Percentiles rank a stretch among this genome's conserved stretches.
Evolutionary conservation across 78 protist genomes (phyloP).

Genomic region (Creolimax fragrantissima): DNA sequence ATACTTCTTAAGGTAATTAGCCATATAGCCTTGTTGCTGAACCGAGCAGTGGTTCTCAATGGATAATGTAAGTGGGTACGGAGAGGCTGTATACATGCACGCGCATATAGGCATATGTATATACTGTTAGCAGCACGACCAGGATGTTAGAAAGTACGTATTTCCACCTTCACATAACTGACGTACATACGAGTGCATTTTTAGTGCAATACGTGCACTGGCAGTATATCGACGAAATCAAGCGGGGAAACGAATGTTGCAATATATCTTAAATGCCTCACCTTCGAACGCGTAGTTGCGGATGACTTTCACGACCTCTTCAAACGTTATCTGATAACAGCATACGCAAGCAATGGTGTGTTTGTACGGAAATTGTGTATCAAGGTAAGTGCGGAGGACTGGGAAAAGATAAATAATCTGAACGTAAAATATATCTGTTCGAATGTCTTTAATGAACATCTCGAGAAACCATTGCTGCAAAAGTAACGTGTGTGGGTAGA

Average conservation of each 20-base stretch:
- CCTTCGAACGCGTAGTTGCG: conserved; percentile 45
- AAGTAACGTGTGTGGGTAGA: no score
- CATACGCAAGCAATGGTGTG: no score
- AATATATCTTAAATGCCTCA: no score
- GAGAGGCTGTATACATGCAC: neutral
- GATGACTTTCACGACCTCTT: conserved; percentile 51
- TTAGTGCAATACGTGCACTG: no score
- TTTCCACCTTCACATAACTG: no score
- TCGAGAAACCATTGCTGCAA: no score
- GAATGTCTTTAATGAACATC: neutral
- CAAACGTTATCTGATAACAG: neutral
- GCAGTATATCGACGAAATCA: no score
- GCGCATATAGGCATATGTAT: no score
- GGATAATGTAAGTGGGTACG: conserved; percentile 72
- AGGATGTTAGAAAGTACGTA: no score
- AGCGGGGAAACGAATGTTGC: no score
- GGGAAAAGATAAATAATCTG: neutral
- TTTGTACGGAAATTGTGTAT: neutral
- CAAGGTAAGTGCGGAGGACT: neutral
- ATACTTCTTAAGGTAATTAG: neutral
- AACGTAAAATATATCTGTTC: neutral
- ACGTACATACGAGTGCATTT: no score
- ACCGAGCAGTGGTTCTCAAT: conserved; percentile 59
- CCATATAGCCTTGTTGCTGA: conserved; percentile 17
- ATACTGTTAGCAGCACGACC: no score